phyloP scores from a whole-genome alignment of 1,284 basidiomycete genomes.

The Ceratobasidium sp. region DNA sequence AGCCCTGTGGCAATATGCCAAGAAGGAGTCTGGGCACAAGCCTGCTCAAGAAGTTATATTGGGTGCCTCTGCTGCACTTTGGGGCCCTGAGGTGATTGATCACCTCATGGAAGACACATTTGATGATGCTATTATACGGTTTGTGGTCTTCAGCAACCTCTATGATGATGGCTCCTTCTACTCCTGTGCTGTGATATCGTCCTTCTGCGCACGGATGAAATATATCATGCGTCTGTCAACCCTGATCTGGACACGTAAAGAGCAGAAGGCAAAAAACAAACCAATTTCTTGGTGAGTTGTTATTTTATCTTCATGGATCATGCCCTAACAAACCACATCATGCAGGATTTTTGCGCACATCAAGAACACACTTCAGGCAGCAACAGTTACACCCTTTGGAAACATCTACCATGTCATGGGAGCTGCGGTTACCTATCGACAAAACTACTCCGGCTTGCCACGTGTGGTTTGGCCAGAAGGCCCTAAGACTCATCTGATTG shows the following conservation, averaged over 20 bases:
- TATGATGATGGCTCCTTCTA: not conserved
- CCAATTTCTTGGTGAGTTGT: not conserved
- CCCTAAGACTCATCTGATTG: not conserved
- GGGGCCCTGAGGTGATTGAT: not conserved
- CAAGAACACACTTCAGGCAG: not conserved
- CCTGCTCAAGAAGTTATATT: not conserved
- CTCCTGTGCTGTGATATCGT: not conserved
- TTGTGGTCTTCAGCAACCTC: not conserved
- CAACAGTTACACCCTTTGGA: not conserved
- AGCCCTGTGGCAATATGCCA: not conserved
- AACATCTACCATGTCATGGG: not conserved
- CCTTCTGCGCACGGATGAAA: not conserved
- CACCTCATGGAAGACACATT: not conserved
- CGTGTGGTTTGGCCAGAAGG: not conserved
- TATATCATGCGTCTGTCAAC: not conserved
- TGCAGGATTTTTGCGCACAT: not conserved
- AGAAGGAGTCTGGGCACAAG: not conserved
- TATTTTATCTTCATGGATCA: no score
- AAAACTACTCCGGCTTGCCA: not conserved
- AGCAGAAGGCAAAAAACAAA: not conserved
- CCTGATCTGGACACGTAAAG: not conserved
- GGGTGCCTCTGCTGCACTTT: not conserved
- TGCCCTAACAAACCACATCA: no score
- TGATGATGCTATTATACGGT: not conserved
- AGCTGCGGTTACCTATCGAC: not conserved